Evolutionary conservation across 23 red algal genomes (phyloP), one percentile per base, ranked within the genome.

Genomic region (Gracilaria caudata): DNA sequence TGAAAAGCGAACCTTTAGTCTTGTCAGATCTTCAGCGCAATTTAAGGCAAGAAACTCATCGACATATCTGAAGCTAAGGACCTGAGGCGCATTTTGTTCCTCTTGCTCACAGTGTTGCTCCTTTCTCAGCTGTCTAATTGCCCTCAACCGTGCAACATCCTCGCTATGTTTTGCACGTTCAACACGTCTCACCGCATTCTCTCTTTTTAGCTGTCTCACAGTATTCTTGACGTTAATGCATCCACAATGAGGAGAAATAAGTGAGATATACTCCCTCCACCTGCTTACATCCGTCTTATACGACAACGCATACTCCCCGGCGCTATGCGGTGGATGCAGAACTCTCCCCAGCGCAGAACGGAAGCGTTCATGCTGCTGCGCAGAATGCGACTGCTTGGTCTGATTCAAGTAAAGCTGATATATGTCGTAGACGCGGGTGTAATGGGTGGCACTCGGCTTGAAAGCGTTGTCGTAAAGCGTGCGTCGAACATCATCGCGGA

Each of bases 61-160:
- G 30, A 86, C 81, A 21, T 93, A 93, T 54, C 90, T 51, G 63
- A 85, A 93, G 73, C 80, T 93, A 73, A 80, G 79, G 20, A 29
- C 0, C 70, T 46, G 37, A 25, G 70, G 70, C 1, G 70, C 4
- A 26, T 4, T 26, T 17, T 33, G 61, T 36, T 66, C 25, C 29
- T 66, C 25, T 19, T 66, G 61, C 6, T 33, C 61, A 36, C 28
- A 35, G 70, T 40, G 70, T 24, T 78, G 80, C 57, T 71, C 81
- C 73, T 39, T 68, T 54, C 45, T 51, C 66, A 56, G 4, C 64
- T 63, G 45, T 44, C 87, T 68, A 56, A 51, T 55, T 61, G 2
- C 32, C 61, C 78, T 38, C 33, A 91, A 36, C 44, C 19, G 30
- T 4, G 35, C 30, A 11, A 81, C 68, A 45, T 58, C 23, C 35